Base-by-base conservation (phyloP, 768 basidiomycete species). In the Naganishia onofrii region DNA sequence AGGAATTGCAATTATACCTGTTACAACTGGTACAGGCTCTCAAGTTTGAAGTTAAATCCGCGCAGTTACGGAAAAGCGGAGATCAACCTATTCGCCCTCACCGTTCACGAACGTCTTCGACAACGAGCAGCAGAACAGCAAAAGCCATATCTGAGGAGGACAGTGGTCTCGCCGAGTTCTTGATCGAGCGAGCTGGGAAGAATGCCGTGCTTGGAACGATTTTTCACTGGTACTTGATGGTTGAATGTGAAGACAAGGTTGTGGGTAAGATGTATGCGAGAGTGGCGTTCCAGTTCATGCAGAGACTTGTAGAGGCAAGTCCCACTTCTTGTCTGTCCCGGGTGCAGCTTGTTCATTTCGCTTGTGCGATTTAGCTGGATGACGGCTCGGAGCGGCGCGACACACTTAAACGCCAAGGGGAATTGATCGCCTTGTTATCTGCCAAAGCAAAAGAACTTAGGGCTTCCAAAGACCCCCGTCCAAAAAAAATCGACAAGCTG, bases 141-240 rank as follows among this genome's bases (percentile, higher is more conserved):
- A 72, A 70, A 58, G 90, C 89, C 0, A 87, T 89, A 60, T 91
- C 90, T 0, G 90, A 94, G 69, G 91, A 92, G 55, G 93, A 96
- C 72, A 93, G 91, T 74, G 93, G 94, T 0, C 84, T 99, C 10
- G 89, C 93, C 0, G 93, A 95, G 74, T 97, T 98, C 78, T 84
- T 99, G 58, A 91, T 98, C 64, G 82, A 86, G 7, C 86, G 94
- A 26, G 92, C 91, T 21, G 91, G 92, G 15, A 84, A 86, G 73
- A 95, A 95, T 76, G 84, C 84, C 2, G 85, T 95, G 0, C 83
- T 99, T 1, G 96, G 94, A 0, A 97, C 97, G 75, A 85, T 91
- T 29, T 84, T 98, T 73, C 90, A 95, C 78, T 98, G 96, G 96
- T 99, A 98, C 76, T 87, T 98, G 67, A 93, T 93, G 87, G 94